phyloP scores from a whole-genome alignment of 257 asterid species.

The Ocimum tenuiflorum region DNA sequence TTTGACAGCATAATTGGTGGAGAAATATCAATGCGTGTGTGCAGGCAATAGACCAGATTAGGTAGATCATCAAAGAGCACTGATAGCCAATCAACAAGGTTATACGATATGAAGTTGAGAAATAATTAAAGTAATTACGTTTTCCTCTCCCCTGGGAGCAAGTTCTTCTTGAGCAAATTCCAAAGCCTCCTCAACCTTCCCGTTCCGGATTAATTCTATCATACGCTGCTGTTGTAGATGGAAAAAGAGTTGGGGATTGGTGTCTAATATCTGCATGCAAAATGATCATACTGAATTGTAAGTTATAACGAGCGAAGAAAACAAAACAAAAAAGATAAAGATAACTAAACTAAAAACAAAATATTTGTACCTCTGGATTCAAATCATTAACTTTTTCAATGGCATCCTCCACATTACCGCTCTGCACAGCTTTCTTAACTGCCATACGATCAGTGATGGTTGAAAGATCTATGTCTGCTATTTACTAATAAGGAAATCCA shows the following conservation, averaged over 20 bases:
- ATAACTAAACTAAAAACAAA: background rate
- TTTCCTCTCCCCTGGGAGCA: conserved; percentile 90
- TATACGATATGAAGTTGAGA: background rate
- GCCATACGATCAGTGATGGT: conserved; percentile 86
- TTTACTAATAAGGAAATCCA: conserved; percentile 42
- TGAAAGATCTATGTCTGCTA: conserved; percentile 84
- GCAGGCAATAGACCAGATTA: background rate
- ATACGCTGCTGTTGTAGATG: conserved; percentile 88
- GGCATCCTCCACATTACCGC: conserved; percentile 88
- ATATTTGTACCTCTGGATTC: conserved; percentile 68
- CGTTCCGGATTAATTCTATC: conserved; percentile 70
- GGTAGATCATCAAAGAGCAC: background rate
- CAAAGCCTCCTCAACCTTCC: conserved; percentile 71
- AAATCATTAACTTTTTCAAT: conserved; percentile 81
- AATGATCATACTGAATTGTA: background rate
- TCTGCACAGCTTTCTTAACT: conserved; percentile 79
- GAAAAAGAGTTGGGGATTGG: conserved; percentile 73
- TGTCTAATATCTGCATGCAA: conserved; percentile 66
- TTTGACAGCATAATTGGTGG: background rate
- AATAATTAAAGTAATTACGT: conserved; percentile 36
- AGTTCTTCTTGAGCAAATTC: conserved; percentile 92
- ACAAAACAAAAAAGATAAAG: background rate
- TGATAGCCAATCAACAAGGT: background rate
- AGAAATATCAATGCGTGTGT: background rate
- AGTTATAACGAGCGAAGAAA: background rate